Conservation (phyloP, 2,329 filamentous ascomycete genomes). For the Fusarium paranaense region DNA sequence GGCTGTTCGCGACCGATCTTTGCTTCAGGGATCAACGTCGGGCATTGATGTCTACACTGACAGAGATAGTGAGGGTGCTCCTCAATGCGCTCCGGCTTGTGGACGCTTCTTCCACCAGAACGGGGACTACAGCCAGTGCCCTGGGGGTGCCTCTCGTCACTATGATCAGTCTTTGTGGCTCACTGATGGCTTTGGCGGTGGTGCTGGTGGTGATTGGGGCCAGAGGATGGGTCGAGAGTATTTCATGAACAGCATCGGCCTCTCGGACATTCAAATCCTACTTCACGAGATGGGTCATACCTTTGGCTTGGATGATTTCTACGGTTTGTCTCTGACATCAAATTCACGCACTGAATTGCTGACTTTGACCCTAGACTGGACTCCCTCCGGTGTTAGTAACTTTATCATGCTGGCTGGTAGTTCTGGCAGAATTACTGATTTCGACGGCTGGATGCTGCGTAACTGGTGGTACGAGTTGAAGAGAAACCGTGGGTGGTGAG, state of each 20-base stretch:
- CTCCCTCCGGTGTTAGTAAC: constrained; percentile 53
- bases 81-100: constrained; percentile 53
- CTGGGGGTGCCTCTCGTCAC: constrained; percentile 48
- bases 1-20: constrained; percentile 51
- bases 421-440: constrained; percentile 56
- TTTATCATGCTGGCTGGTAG: constrained; percentile 60
- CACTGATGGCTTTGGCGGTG: constrained; percentile 56
- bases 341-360: background rate
- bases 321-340: constrained; percentile 10
- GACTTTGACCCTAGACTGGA: constrained; percentile 50
- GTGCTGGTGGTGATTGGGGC: constrained; percentile 59
- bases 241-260: constrained; percentile 52
- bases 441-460: constrained; percentile 60
- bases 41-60: constrained; percentile 56
- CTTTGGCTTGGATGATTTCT: constrained; percentile 55
- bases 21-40: constrained; percentile 51
- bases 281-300: constrained; percentile 59
- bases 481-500: constrained; percentile 43
- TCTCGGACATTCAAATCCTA: constrained; percentile 56
- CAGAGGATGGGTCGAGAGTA: constrained; percentile 57
- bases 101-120: constrained; percentile 58
- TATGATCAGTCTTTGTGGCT: constrained; percentile 60
- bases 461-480: constrained; percentile 57
- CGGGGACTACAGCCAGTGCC: constrained; percentile 53
- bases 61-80: constrained; percentile 51